These are phyloP conservation scores for Cenchrus fungigraminus DNA, from an alignment of 176 grass and related monocot genomes.

Conservation along the genomic window DNA sequence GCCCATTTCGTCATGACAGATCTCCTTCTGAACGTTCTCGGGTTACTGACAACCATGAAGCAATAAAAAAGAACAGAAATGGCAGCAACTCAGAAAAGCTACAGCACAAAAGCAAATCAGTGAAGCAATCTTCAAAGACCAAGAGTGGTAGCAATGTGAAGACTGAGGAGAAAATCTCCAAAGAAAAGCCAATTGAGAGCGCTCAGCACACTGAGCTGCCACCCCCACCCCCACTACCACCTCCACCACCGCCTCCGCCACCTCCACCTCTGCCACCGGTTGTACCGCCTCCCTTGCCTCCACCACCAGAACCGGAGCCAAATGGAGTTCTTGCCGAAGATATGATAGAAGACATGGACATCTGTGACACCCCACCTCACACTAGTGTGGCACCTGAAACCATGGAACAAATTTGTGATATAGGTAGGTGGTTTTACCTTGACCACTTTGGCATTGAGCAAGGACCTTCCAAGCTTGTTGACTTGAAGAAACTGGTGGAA, in stretches of 20 bases:
- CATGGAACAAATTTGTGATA: conserved; percentile 41
- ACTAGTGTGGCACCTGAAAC: conserved; percentile 51
- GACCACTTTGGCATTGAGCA: conserved; percentile 83
- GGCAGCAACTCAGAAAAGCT: conserved; percentile 62
- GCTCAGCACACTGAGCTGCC: conserved; percentile 55
- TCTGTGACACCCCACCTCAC: conserved; percentile 95
- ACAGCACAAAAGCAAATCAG: conserved; percentile 60
- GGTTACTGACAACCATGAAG: conserved; percentile 52
- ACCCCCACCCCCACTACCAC: conserved; percentile 68
- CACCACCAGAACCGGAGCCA: conserved; percentile 46
- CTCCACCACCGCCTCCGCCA: conserved; percentile 51
- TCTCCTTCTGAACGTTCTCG: conserved; percentile 59
- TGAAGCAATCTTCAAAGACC: conserved; percentile 74
- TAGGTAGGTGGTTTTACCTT: conserved; percentile 91
- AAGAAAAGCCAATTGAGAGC: conserved; percentile 62
- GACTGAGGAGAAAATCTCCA: conserved; percentile 65
- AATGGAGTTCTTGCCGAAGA: conserved; percentile 56
- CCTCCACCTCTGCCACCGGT: conserved; percentile 64
- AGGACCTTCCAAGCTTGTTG: conserved; percentile 83
- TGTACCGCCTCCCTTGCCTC: conserved; percentile 64
- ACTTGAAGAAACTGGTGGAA: conserved; percentile 75
- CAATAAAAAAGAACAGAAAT: conserved; percentile 59
- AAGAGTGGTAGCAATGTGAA: conserved; percentile 66
- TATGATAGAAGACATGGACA: conserved; percentile 99
- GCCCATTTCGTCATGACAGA: conserved; percentile 53